Conservation (phyloP, 179 eudicot species). For the Drosera spatulata region DNA sequence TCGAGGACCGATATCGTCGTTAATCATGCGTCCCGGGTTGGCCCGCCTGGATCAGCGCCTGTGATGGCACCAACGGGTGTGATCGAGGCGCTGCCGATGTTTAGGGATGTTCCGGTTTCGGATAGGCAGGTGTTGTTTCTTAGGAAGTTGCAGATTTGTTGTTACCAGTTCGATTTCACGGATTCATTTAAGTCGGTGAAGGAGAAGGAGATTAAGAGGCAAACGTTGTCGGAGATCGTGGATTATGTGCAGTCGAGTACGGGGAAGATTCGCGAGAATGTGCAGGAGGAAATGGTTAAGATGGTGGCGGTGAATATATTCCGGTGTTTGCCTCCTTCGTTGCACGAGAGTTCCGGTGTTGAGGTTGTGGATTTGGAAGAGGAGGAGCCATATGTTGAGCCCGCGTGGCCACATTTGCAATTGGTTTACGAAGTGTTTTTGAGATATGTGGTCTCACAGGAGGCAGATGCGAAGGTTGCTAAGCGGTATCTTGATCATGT, state of each 20-base stretch:
- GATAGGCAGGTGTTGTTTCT: slow-evolving; percentile 44
- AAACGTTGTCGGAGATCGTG: slow-evolving; percentile 38
- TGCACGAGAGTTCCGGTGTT: slow-evolving; percentile 43
- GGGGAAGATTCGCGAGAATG: slow-evolving; percentile 38
- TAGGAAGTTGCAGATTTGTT: slow-evolving; percentile 53
- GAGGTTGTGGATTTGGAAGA: slow-evolving; percentile 53
- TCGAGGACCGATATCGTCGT: slow-evolving; percentile 23
- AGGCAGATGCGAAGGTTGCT: slow-evolving; percentile 54
- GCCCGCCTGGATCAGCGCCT: slow-evolving; percentile 12
- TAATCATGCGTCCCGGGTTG: slow-evolving; percentile 55
- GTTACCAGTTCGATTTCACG: slow-evolving; percentile 39
- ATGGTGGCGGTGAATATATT: slow-evolving; percentile 59
- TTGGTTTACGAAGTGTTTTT: slow-evolving; percentile 57
- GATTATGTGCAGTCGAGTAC: slow-evolving; percentile 52
- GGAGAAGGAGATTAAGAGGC: slow-evolving; percentile 65
- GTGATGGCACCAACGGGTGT: slow-evolving; percentile 22
- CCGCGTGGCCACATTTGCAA: slow-evolving; percentile 65
- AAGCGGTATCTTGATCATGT: slow-evolving; percentile 59
- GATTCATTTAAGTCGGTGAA: slow-evolving; percentile 41
- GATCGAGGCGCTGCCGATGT: slow-evolving; percentile 49
- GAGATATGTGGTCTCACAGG: slow-evolving; percentile 53
- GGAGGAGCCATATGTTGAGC: slow-evolving; percentile 57
- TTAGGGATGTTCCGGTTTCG: slow-evolving; percentile 34
- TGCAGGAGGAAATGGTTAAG: slow-evolving; percentile 52
- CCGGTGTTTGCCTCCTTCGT: slow-evolving; percentile 44